These are phyloP conservation scores for Endoconidiophora laricicola DNA, from an alignment of 2,329 filamentous ascomycete genomes.

Conservation along the genomic window DNA sequence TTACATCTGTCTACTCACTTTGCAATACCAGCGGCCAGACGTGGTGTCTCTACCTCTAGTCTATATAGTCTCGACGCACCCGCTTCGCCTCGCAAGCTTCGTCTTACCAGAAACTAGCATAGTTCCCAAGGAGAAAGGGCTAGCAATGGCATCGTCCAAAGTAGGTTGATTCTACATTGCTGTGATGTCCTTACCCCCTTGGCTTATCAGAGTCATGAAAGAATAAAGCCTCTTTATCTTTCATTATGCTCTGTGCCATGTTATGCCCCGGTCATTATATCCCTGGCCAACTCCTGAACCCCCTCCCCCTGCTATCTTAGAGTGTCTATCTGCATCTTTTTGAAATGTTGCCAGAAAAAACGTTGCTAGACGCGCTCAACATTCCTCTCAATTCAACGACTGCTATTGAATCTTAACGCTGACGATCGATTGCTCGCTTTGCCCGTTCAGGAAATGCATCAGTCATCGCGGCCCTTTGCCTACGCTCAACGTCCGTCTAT, in stretches of 20 bases:
- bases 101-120: slow-evolving; percentile 9
- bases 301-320: slow-evolving; percentile 1
- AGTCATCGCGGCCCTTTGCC: slow-evolving; percentile 41
- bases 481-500: slow-evolving; percentile 7
- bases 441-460: slow-evolving; percentile 40
- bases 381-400: background rate
- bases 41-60: background rate
- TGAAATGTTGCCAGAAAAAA: background rate
- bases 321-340: background rate
- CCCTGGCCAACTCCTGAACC: slow-evolving; percentile 6
- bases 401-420: slow-evolving; percentile 4
- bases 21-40: slow-evolving; percentile 1
- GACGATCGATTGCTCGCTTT: slow-evolving; percentile 16
- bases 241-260: slow-evolving; percentile 6
- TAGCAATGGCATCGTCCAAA: slow-evolving; percentile 14
- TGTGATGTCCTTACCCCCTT: slow-evolving; percentile 13
- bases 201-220: slow-evolving; percentile 6
- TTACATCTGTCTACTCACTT: background rate
- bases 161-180: slow-evolving; percentile 14
- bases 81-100: slow-evolving; percentile 9
- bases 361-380: background rate
- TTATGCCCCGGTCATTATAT: slow-evolving; percentile 1
- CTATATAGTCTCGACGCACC: background rate
- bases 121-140: slow-evolving; percentile 13
- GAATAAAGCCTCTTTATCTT: background rate